phyloP scores from a whole-genome alignment of 768 basidiomycete genomes.

The Psilocybe azurescens region DNA sequence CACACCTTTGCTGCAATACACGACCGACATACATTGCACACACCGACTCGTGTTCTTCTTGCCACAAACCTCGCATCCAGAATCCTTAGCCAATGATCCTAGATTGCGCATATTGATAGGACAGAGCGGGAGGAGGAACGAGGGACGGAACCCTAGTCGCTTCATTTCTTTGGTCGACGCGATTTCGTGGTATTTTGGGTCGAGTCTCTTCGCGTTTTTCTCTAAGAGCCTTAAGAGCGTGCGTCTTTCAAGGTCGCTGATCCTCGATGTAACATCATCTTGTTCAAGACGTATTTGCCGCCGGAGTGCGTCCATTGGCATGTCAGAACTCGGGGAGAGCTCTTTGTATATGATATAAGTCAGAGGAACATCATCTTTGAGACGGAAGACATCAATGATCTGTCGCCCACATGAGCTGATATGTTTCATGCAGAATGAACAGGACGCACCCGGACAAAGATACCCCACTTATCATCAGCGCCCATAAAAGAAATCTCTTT shows the following conservation, averaged over 20 bases:
- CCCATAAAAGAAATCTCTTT: constrained; percentile 28
- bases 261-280: constrained; percentile 14
- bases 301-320: constrained; percentile 17
- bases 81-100: constrained; percentile 38
- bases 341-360: constrained; percentile 32
- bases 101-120: constrained; percentile 40
- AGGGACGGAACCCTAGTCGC: constrained; percentile 28
- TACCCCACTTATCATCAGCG: constrained; percentile 24
- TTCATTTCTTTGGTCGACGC: constrained; percentile 11
- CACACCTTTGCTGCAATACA: constrained; percentile 44
- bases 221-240: constrained; percentile 36
- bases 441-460: constrained; percentile 29
- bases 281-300: constrained; percentile 10
- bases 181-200: constrained; percentile 17
- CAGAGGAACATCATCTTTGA: constrained; percentile 29
- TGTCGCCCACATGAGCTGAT: constrained; percentile 3
- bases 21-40: constrained; percentile 36
- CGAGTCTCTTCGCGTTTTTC: constrained; percentile 35
- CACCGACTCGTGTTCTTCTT: constrained; percentile 39
- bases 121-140: constrained; percentile 44
- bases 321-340: constrained; percentile 19
- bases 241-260: constrained; percentile 39
- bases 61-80: constrained; percentile 46
- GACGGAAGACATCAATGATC: constrained; percentile 29
- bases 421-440: neutral